Percentiles rank a stretch among this genome's conserved stretches.
Conservation (phyloP, 2,329 filamentous ascomycete species). For the Lachnellula suecica region DNA sequence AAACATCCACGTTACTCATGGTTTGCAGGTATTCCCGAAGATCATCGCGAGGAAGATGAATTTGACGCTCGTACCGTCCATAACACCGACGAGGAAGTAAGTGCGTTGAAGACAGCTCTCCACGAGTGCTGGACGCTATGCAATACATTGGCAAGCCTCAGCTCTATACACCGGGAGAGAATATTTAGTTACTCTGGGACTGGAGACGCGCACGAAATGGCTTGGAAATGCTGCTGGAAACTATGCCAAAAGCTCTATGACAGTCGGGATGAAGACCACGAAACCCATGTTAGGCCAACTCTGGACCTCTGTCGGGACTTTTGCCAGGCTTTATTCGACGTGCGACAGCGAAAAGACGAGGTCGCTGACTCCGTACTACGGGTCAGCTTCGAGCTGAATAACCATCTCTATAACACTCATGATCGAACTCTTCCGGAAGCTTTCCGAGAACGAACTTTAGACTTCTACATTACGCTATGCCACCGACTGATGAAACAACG, state of each 20-base stretch:
- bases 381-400: constrained; percentile 93
- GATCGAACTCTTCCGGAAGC: constrained; percentile 80
- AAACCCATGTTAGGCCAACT: constrained; percentile 69
- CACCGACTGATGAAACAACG: constrained; percentile 96
- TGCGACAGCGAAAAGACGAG: constrained; percentile 75
- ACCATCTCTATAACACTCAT: constrained; percentile 91
- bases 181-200: constrained; percentile 75
- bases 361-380: constrained; percentile 80
- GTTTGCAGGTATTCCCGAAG: constrained; percentile 36
- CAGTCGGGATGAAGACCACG: constrained; percentile 69
- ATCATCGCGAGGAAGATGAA: constrained; percentile 48
- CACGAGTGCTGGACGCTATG: constrained; percentile 92
- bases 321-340: constrained; percentile 87
- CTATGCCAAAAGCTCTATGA: constrained; percentile 88
- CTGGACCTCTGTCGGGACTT: constrained; percentile 89
- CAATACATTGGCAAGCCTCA: constrained; percentile 83
- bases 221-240: constrained; percentile 93
- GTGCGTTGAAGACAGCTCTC: constrained; percentile 71
- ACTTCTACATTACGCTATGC: constrained; percentile 92
- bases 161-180: constrained; percentile 77
- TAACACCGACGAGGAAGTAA: constrained; percentile 59
- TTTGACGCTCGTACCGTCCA: constrained; percentile 42
- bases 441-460: constrained; percentile 85
- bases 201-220: constrained; percentile 78
- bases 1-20: constrained; percentile 24